Base-by-base conservation (phyloP, 1,139 yeast genomes). In the Yamadazyma atmosphaerica region DNA sequence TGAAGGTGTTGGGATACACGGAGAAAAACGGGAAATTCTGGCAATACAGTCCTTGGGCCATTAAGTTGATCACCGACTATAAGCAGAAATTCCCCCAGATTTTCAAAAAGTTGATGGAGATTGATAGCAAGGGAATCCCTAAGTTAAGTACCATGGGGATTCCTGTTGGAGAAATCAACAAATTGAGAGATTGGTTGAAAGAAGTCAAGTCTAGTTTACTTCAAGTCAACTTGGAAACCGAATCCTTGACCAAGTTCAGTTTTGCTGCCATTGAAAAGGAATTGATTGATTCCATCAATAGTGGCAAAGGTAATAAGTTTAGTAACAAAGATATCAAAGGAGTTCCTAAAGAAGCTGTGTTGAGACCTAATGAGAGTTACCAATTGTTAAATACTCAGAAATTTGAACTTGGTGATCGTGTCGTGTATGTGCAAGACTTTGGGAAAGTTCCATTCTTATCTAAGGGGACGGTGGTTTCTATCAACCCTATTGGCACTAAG, bases 381-480 rank as follows among this genome's bases (percentile, higher is more conserved):
- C 83, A 85, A 52, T 72, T 83, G 48, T 72, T 94, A 50, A 77
- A 85, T 45, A 74, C 77, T 36, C 99, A 94, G 65, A 67, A 72
- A 37, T 94, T 92, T 56, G 77, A 77, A 27, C 71, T 94, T 27
- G 98, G 98, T 51, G 98, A 92, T 55, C 78, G 98, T 44, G 87
- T 94, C 28, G 78, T 86, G 24, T 89, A 87, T 51, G 86, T 89
- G 17, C 84, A 86, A 54, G 88, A 83, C 52, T 82, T 86, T 27
- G 98, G 98, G 41, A 89, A 88, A 55, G 96, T 90, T 12, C 96
- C 97, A 25, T 65, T 83, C 41, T 87, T 85, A 55, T 77, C 89
- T 16, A 84, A 86, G 52, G 99, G 99, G 57, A 89, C 97, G 1
- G 95, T 92, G 39, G 85, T 86, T 38, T 89, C 92, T 4, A 81